Evolutionary conservation across 2,329 filamentous ascomycete genomes (phyloP), one percentile per base, ranked within the genome.

Genomic region (Pochonia chlamydosporia): DNA sequence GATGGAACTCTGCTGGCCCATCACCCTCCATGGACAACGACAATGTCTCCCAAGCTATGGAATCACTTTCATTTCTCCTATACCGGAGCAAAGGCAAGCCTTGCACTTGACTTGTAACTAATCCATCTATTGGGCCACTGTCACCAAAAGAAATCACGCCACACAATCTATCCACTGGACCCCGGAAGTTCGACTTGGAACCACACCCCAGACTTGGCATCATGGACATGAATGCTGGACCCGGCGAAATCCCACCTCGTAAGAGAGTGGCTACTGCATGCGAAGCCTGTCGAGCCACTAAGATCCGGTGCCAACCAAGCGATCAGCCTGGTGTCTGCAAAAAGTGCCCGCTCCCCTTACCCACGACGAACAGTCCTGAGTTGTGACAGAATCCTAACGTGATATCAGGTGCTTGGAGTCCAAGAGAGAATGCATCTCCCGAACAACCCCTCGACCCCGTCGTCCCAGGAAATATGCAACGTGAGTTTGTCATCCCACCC

Each of bases 361-460:
- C 30, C 43, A 25, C 18, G n/a, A 23, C 30, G 13, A 25, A 33
- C 8, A 14, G 20, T 5, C 16, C 35, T 33, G 30, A 33, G 30
- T 33, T 8, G 9, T 39, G 18, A 21, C 20, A 23, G n/a, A n/a
- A n/a, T n/a, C n/a, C n/a, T n/a, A n/a, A n/a, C n/a, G 10, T 49
- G 21, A 43, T 47, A 5, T 20, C 49, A 79, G 76, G 54, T 79
- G 76, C 54, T 66, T 72, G 42, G 70, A 72, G 40, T 76, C 70
- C 25, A 78, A 76, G 56, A 64, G 69, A 44, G 76, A 79, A 60
- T 79, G 76, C 48, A 63, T 79, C 46, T 75, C 75, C 50, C 68
- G 73, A 41, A 73, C 70, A 1, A 71, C 68, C 7, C 72, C 76
- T 0, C 67, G 75, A 13, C 76, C 70, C n/a, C 67, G 77, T 39